Base-by-base conservation (phyloP, 495 filamentous ascomycete genomes). In the Penicillium pancosmium region DNA sequence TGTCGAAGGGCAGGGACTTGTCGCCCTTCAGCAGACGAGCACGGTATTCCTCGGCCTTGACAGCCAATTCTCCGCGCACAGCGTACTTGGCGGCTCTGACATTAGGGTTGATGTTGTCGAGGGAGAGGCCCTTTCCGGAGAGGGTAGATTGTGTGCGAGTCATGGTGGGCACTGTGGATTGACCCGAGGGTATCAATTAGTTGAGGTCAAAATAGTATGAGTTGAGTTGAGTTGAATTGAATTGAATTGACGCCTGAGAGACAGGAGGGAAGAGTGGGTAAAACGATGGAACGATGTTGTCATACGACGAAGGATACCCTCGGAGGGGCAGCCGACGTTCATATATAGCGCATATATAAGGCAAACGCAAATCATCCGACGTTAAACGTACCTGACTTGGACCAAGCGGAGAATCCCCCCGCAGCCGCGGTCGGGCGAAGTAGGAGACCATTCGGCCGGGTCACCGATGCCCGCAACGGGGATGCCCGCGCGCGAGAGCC, bases 51-150 rank as follows among this genome's bases (percentile, higher is more conserved):
- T 98, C 94, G 0, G 93, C 91, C 72, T 88, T 89, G 60, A 91
- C 86, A 52, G 94, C 93, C 57, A 98, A 84, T 72, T 97, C 94
- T 68, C 94, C 94, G 64, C 95, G 91, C 53, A 98, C 94, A 62
- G 95, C 94, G 78, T 98, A 98, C 75, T 97, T 87, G 64, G 94
- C 94, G 38, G 83, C 82, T 69, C 82, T 82, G 60, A 97, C 83
- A 69, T 93, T 82, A 10, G 84, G 90, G 76, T 98, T 98, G 81
- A 98, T 96, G 78, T 96, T 97, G 74, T 89, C 80, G 60, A 92
- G 76, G 69, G 82, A 90, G 57, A 98, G 82, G 44, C 88, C 84
- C 58, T 68, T 66, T 80, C 80, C 61, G 34, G 69, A 21, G 25
- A 73, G 59, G 40, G 55, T 74, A 51, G 73, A 73, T 47, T 70